These are phyloP conservation scores for Aspergillus sclerotialis DNA, from an alignment of 2,329 filamentous ascomycete genomes.

Conservation along the genomic window DNA sequence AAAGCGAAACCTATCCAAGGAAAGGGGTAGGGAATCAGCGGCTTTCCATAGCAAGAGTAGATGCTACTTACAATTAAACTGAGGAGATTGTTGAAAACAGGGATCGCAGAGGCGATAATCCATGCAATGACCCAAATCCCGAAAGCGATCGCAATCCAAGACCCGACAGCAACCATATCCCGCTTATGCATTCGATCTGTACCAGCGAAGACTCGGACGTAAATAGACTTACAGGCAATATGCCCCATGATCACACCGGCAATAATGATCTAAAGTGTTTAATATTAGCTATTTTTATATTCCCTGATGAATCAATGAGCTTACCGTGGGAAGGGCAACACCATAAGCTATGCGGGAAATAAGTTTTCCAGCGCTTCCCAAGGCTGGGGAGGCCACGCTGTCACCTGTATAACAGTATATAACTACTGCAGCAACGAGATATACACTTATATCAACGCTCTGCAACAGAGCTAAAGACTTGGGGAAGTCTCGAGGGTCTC, in stretches of 20 bases:
- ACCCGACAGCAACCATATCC: slow-evolving; percentile 41
- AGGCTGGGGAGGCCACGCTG: slow-evolving; percentile 54
- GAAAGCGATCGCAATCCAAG: slow-evolving; percentile 51
- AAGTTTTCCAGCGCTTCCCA: slow-evolving; percentile 49
- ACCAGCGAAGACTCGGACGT: slow-evolving; percentile 54
- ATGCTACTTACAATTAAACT: slow-evolving; percentile 38
- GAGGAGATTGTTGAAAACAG: slow-evolving; percentile 58
- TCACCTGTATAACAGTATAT: slow-evolving; percentile 59
- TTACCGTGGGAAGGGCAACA: slow-evolving; percentile 49
- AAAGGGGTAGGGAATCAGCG: slow-evolving; percentile 11
- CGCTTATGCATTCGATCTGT: slow-evolving; percentile 45
- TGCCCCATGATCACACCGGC: slow-evolving; percentile 62
- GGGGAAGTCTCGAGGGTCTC: slow-evolving; percentile 49
- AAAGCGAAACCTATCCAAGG: slow-evolving; percentile 39
- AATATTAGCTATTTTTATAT: background rate
- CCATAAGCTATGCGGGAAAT: slow-evolving; percentile 59
- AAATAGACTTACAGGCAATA: slow-evolving; percentile 58
- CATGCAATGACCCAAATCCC: slow-evolving; percentile 53
- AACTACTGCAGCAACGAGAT: slow-evolving; percentile 57
- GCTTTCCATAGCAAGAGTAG: slow-evolving; percentile 24
- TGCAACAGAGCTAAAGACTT: slow-evolving; percentile 57
- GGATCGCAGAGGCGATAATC: slow-evolving; percentile 60
- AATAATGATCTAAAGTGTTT: slow-evolving; percentile 46
- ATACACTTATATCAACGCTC: slow-evolving; percentile 50
- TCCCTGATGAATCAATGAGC: background rate